Evolutionary conservation across 2,329 filamentous ascomycete species (phyloP).

Genomic region (Cladosporium sp.): DNA sequence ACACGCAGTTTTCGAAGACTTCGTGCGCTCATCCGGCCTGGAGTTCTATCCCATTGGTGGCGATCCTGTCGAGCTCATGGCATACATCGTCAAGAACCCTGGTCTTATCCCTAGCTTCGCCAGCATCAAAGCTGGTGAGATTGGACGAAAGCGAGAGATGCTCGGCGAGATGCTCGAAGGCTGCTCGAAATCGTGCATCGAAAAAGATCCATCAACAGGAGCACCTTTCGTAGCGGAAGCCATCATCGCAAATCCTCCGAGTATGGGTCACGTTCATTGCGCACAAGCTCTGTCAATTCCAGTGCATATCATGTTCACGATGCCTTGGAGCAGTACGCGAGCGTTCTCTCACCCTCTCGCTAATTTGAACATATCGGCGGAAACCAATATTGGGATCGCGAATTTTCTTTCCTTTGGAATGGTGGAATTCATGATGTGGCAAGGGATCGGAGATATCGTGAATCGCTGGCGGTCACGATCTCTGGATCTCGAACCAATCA

Average conservation of each 20-base stretch:
- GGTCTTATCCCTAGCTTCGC: conserved; percentile 27
- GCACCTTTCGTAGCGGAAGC: conserved; percentile 80
- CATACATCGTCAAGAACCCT: conserved; percentile 33
- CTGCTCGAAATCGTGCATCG: conserved; percentile 27
- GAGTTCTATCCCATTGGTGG: conserved; percentile 77
- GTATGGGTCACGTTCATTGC: conserved; percentile 68
- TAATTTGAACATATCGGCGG: conserved; percentile 67
- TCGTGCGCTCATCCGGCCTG: conserved; percentile 65
- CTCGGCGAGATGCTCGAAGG: conserved; percentile 26
- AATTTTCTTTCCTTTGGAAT: conserved; percentile 78
- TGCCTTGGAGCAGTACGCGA: conserved; percentile 82
- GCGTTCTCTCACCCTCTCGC: conserved; percentile 79
- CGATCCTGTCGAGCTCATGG: conserved; percentile 69
- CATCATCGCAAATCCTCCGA: conserved; percentile 72
- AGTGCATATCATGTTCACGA: conserved; percentile 85
- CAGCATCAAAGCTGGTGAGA: conserved; percentile 24
- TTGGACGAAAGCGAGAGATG: conserved; percentile 19
- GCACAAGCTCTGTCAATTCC: conserved; percentile 70
- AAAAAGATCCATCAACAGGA: conserved; percentile 19
- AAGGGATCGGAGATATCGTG: conserved; percentile 76
- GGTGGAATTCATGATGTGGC: conserved; percentile 86
- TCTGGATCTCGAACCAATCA: conserved; percentile 68
- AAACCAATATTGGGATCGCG: conserved; percentile 65
- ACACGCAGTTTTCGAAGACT: conserved; percentile 62
- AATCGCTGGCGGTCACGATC: conserved; percentile 69